Base-by-base conservation (phyloP, 202 grass and related monocot species). In the Saccharum hybrid region DNA sequence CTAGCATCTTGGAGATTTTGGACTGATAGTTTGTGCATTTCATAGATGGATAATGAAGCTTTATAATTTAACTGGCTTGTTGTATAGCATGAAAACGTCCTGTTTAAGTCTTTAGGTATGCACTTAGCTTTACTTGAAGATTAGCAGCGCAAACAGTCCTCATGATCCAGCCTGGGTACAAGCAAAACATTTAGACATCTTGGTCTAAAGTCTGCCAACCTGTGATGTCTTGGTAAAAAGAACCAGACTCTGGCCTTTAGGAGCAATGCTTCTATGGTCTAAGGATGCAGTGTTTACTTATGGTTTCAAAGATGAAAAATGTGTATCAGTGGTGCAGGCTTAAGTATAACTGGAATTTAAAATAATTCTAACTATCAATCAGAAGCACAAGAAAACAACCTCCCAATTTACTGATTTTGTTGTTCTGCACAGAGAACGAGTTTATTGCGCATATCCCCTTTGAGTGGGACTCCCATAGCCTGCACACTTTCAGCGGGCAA, bases 371-470 rank as follows among this genome's bases (percentile, higher is more conserved):
- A 75, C 48, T 41, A 63, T 16, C 49, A 45, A 68, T 66, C 36
- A 73, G 23, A 85, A 54, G 4, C 52, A 40, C 79, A 68, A 62
- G 51, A 59, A 81, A 86, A 68, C 5, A n/a, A 41, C 13, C 6
- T 61, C 41, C 22, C 33, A 10, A 54, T 72, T 70, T 85, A n/a
- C 6, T 45, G 36, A 15, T 71, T 76, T 23, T 49, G 7, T 80
- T 54, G 10, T 57, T 39, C 54, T 63, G 60, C 56, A 43, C 16
- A 84, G 61, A 19, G 37, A 39, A 16, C 12, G 12, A 51, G n/a
- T 38, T 68, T 69, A 33, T 51, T 64, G 36, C 16, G 4, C 28
- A 18, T 26, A 66, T 66, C 37, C 41, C 41, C 12, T 19, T 22
- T 40, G 59, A 11, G 9, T 73, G 9, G 3, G 11, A 65, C 42